Conservation (phyloP, 2,329 filamentous ascomycete species). For the Neopestalotiopsis sp. region DNA sequence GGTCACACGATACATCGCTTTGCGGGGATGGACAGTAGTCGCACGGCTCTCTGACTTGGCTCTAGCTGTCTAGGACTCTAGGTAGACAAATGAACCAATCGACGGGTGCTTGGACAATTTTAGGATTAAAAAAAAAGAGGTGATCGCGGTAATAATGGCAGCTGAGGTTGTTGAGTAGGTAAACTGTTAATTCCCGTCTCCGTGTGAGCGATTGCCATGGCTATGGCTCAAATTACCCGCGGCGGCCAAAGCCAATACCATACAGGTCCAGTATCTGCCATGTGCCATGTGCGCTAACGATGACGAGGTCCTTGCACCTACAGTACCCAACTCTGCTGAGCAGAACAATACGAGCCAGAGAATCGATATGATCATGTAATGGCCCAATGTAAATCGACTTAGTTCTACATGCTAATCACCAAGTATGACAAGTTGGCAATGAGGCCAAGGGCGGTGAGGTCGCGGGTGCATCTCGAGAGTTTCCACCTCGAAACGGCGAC, state of each 20-base stretch:
- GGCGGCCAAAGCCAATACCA: not conserved
- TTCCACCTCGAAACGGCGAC: not conserved
- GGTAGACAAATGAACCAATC: slow-evolving; percentile 21
- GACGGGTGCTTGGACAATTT: not conserved
- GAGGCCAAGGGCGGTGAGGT: not conserved
- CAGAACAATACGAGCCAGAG: not conserved
- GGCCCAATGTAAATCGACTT: not conserved
- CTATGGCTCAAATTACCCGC: not conserved
- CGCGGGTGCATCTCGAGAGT: not conserved
- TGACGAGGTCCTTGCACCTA: not conserved
- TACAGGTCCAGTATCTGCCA: not conserved
- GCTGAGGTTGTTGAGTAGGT: not conserved
- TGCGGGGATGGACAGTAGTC: slow-evolving; percentile 30
- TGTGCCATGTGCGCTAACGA: not conserved
- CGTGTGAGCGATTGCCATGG: not conserved
- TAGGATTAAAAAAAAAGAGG: not conserved
- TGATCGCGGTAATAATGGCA: not conserved
- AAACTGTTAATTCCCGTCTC: not conserved
- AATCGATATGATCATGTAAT: not conserved
- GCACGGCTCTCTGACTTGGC: not conserved
- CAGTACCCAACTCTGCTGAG: not conserved
- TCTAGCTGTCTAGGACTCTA: slow-evolving; percentile 22
- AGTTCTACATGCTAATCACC: not conserved
- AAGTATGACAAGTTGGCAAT: not conserved
- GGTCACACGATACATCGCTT: slow-evolving; percentile 35